A percentile compares a stretch with the other conserved stretches of the same genome.
Conservation (phyloP, 176 grass and related monocot genomes). For the Phragmites australis region DNA sequence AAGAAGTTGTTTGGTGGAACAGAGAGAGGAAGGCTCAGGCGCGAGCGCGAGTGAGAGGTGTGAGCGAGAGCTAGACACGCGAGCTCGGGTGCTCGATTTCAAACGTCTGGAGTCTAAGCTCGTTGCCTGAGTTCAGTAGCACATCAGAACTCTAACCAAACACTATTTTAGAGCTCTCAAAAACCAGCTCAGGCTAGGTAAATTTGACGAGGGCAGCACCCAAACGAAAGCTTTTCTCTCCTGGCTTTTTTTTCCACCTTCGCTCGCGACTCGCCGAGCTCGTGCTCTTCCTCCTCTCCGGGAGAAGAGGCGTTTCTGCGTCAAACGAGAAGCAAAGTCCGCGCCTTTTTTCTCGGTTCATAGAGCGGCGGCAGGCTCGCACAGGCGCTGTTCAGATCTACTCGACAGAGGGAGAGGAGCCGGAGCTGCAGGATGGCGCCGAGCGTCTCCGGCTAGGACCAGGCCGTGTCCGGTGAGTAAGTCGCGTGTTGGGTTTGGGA, state of each 20-base stretch:
- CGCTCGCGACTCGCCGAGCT: conserved; percentile 22
- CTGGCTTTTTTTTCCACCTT: neutral
- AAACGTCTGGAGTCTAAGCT: no score
- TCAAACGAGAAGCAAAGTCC: conserved; percentile 23
- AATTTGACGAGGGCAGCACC: no score
- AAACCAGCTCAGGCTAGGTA: no score
- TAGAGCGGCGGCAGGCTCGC: conserved; percentile 20
- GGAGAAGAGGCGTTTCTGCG: conserved; percentile 36
- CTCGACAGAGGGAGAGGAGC: neutral
- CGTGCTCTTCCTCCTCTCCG: conserved; percentile 26
- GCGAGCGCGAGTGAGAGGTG: no score
- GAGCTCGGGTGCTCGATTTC: no score
- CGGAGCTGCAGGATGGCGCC: conserved; percentile 44
- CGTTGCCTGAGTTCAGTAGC: no score
- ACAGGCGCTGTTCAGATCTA: conserved; percentile 43
- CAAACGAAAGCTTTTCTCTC: conserved; percentile 1
- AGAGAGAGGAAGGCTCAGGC: no score
- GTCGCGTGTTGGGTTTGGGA: neutral
- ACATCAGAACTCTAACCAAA: no score
- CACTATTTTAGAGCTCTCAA: no score
- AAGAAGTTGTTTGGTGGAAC: no score
- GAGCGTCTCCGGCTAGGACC: conserved; percentile 39
- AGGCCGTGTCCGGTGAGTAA: conserved; percentile 54
- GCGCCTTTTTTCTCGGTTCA: conserved; percentile 14
- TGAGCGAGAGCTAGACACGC: no score